Evolutionary conservation across 768 basidiomycete genomes (phyloP), one percentile per base, ranked within the genome.

Genomic region (Agrocybe praecox): DNA sequence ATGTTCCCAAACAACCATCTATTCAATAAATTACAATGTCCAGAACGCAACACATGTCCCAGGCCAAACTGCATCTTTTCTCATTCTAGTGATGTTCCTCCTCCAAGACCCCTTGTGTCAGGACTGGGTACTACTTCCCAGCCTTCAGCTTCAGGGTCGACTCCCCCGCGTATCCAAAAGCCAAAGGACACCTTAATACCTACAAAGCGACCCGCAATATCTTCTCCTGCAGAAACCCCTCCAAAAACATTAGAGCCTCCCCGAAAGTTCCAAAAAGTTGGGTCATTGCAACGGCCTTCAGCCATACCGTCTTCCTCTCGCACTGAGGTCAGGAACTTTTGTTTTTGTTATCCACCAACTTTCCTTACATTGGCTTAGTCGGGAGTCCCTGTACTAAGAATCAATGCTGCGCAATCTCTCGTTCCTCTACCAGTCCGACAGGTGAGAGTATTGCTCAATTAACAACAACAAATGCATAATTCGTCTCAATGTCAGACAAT

Each of bases 401-500:
- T 88, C 53, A 87, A 81, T 68, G 80, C 89, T 2, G 86, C 86
- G 0, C 82, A 80, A 54, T 93, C 91, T n/a, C 76, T 77, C 42
- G 84, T 94, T 18, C 76, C 93, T 1, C 62, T 94, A 44, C 85
- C 87, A 5, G 86, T 90, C 48, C 82, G 94, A 34, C 90, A 93
- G 80, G 87, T 87, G 48, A 49, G 76, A 67, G 45, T 29, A 29
- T 4, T 29, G 9, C 26, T 29, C 26, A 29, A 29, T 9, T 9
- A n/a, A 9, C 26, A 29, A 29, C 4, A 29, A 9, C 26, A 29
- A 5, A 9, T 5, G 26, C 26, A 29, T 29, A 33, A 60, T 59
- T 33, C 45, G 34, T 49, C 5, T 54, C 19, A 8, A 21, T 36
- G 46, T 15, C 50, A 92, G 87, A 79, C 85, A 1, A 84, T 93